Evolutionary conservation across 202 grass and related monocot species (phyloP).

Genomic region (Panicum virgatum): DNA sequence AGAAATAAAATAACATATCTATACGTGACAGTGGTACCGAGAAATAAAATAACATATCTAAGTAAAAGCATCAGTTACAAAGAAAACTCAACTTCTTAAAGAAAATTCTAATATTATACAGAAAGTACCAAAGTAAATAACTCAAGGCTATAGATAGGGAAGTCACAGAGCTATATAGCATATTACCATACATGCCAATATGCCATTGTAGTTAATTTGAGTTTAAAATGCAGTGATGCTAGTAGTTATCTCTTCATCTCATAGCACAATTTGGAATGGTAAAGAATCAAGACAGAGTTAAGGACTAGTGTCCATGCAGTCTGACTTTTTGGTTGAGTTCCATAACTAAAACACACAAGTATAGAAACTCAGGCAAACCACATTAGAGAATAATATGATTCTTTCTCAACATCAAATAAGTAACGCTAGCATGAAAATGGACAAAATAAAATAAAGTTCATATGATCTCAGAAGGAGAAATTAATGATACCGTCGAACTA

Average conservation of each 20-base stretch:
- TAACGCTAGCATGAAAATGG: conserved; percentile 3
- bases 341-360: conserved; percentile 21
- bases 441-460: conserved; percentile 21
- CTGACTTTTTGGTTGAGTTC: neutral
- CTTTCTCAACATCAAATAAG: neutral
- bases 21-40: too few relatives aligned
- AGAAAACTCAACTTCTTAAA: conserved; percentile 7
- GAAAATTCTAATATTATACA: neutral
- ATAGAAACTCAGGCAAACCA: conserved; percentile 19
- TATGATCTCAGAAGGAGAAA: neutral
- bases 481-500: conserved; percentile 33
- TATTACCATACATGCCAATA: neutral
- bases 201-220: neutral
- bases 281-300: conserved; percentile 4
- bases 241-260: neutral
- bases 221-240: neutral
- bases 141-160: neutral
- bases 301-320: neutral
- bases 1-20: conserved; percentile 1
- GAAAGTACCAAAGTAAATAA: neutral
- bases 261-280: neutral
- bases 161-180: neutral
- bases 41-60: too few relatives aligned
- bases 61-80: conserved; percentile 17
- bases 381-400: conserved; percentile 1